A percentile compares a stretch with the other conserved stretches of the same genome.
phyloP scores from a whole-genome alignment of 2,329 filamentous ascomycete genomes.

The Epichloe sp. region DNA sequence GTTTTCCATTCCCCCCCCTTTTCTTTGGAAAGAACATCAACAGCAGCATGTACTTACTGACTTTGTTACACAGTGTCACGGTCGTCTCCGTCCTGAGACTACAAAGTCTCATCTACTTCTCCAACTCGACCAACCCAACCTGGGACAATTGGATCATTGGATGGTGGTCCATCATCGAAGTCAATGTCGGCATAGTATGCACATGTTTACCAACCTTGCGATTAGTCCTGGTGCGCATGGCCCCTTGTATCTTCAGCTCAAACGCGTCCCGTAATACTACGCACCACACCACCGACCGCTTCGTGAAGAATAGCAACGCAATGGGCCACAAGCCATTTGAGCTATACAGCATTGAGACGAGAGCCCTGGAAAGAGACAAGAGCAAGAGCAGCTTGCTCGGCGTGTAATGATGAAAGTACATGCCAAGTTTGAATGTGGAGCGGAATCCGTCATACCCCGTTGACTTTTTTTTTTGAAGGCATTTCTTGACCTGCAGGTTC shows the following conservation, averaged over 20 bases:
- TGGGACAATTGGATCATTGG: slow-evolving; percentile 3
- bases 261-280: not conserved
- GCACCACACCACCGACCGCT: not conserved
- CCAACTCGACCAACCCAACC: slow-evolving; percentile 5
- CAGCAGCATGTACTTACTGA: not conserved
- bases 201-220: slow-evolving; percentile 5
- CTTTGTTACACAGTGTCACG: slow-evolving; percentile 3
- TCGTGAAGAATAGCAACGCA: not conserved
- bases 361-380: too few relatives aligned
- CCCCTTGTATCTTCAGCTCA: slow-evolving; percentile 2
- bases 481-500: too few relatives aligned
- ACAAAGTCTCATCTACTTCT: slow-evolving; percentile 4
- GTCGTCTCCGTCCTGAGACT: slow-evolving; percentile 3
- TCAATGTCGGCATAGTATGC: slow-evolving; percentile 5
- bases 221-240: slow-evolving; percentile 3
- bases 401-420: too few relatives aligned
- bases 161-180: slow-evolving; percentile 6
- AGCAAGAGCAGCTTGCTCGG: too few relatives aligned
- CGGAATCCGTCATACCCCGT: too few relatives aligned
- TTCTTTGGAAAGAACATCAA: too few relatives aligned
- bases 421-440: too few relatives aligned
- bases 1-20: too few relatives aligned
- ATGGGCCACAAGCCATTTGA: too few relatives aligned
- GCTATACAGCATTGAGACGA: too few relatives aligned
- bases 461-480: too few relatives aligned